Base-by-base conservation (phyloP, 495 filamentous ascomycete genomes). In the Penicillium diatomitis region DNA sequence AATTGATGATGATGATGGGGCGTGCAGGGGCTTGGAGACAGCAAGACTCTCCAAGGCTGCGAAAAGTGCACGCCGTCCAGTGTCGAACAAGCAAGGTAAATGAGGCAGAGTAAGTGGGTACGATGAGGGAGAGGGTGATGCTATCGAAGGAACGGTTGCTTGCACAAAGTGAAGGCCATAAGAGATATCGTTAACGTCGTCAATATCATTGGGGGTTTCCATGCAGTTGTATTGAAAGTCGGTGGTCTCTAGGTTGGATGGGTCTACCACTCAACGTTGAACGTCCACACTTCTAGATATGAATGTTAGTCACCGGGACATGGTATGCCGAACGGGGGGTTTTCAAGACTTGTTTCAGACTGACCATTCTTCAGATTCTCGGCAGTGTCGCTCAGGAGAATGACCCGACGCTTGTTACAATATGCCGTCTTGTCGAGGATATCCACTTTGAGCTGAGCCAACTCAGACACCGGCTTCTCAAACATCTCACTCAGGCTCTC, bases 341-440 rank as follows among this genome's bases (percentile, higher is more conserved):
- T 5, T n/a, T 30, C 11, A 12, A 8, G 3, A 0, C 5, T 10
- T 12, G 36, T 35, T 30, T 5, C 32, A 5, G 6, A 75, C 86
- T 69, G 71, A 92, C 92, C 87, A 61, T 84, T 81, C 55, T 85
- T 87, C 42, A 98, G 72, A 60, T 91, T 92, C 49, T 90, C 84
- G 2, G 92, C 94, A 10, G 92, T 97, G 54, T 96, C 88, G 42
- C 85, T 84, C 39, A 98, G 70, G 10, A 98, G 67, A 44, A 97
- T 96, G 37, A 96, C 76, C 47, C 94, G 77, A 37, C 92, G 79
- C 63, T 90, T 91, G 60, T 85, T 95, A 72, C 95, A 97, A 61
- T 97, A 98, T 0, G 88, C 74, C 12, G 92, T 98, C 75, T 95
- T 96, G 60, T 98, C 90, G 81, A 98, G 84, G 64, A 98, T 97